Conservation (phyloP, 768 basidiomycete species). For the Pisolithus tinctorius region DNA sequence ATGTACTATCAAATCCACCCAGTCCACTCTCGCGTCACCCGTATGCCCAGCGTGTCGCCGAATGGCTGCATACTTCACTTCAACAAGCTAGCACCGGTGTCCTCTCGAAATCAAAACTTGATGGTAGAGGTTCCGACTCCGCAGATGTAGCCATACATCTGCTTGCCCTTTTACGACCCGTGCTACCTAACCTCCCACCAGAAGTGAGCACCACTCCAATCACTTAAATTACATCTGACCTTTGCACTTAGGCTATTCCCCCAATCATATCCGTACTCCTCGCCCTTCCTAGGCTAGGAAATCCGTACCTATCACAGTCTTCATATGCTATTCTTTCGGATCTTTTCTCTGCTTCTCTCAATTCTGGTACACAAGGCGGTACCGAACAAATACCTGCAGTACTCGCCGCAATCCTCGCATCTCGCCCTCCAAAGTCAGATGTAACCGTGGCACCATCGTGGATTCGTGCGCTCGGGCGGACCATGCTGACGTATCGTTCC, state of each 20-base stretch:
- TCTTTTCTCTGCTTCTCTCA: conserved; percentile 53
- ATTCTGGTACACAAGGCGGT: conserved; percentile 44
- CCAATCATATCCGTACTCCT: conserved; percentile 66
- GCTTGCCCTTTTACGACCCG: conserved; percentile 64
- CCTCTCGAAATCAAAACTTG: conserved; percentile 50
- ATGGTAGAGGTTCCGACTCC: conserved; percentile 48
- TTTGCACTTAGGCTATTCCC: conserved; percentile 55
- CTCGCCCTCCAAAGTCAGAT: conserved; percentile 67
- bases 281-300: conserved; percentile 77
- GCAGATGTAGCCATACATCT: conserved; percentile 74
- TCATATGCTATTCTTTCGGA: conserved; percentile 83
- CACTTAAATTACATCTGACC: conserved; percentile 9
- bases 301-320: conserved; percentile 83
- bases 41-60: conserved; percentile 73
- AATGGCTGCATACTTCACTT: conserved; percentile 69
- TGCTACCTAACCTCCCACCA: conserved; percentile 53
- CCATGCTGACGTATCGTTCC: conserved; percentile 58
- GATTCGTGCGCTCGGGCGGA: conserved; percentile 69
- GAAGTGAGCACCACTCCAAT: conserved; percentile 45
- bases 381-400: conserved; percentile 52
- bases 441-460: conserved; percentile 64
- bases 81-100: conserved; percentile 58
- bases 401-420: conserved; percentile 60
- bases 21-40: conserved; percentile 77
- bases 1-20: conserved; percentile 70